Evolutionary conservation across 2,329 filamentous ascomycete species (phyloP).

Genomic region (Trichoderma asperellum): DNA sequence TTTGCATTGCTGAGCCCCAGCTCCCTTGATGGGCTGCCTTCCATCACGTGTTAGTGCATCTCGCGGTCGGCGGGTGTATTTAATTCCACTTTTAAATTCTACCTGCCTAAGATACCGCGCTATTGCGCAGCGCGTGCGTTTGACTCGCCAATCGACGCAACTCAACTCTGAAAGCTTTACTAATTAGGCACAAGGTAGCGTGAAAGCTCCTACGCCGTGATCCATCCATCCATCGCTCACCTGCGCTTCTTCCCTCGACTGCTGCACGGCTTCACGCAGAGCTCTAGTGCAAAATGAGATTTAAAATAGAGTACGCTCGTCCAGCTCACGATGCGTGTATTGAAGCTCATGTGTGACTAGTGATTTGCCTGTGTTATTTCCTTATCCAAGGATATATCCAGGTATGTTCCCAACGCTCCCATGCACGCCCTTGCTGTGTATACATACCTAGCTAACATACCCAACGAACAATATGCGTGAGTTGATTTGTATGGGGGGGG

Average conservation of each 20-base stretch:
- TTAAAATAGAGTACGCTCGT: conserved; percentile 27
- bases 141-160: background rate
- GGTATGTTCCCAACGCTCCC: conserved; percentile 42
- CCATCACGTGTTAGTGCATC: background rate
- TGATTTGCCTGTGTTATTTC: conserved; percentile 61
- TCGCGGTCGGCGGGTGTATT: background rate
- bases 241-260: background rate
- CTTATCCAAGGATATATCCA: conserved; percentile 63
- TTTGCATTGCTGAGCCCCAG: background rate
- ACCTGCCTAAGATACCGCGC: background rate
- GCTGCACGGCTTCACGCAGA: background rate
- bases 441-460: conserved; percentile 9
- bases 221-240: background rate
- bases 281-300: conserved; percentile 22
- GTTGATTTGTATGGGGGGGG: conserved; percentile 34
- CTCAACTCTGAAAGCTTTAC: background rate
- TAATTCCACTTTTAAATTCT: background rate
- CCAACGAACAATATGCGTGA: conserved; percentile 59
- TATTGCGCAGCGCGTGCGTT: background rate
- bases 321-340: background rate
- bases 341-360: conserved; percentile 40
- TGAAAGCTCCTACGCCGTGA: conserved; percentile 4
- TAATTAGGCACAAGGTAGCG: conserved; percentile 4
- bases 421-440: background rate
- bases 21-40: background rate